Evolutionary conservation across 805 yeast species (phyloP), one percentile per base, ranked within the genome.

Genomic region (Wickerhamomyces bovis): DNA sequence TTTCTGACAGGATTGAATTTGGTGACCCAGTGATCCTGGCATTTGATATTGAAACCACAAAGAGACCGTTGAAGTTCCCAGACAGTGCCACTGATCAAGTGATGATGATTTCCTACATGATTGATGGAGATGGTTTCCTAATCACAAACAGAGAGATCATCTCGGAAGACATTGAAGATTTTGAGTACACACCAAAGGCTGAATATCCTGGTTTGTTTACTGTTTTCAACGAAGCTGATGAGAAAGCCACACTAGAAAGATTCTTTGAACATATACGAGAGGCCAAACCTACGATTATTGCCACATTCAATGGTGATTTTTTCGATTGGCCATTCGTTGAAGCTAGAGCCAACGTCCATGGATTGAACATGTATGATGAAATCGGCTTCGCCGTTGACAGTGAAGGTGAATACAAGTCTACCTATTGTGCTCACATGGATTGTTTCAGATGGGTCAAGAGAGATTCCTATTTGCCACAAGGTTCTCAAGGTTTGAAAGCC

Each of bases 261-360:
- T 94, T 95, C 60, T 95, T 88, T 63, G 96, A 87, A 55, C 99
- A 94, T 62, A 78, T 94, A 21, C 71, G 89, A 52, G 98, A 94
- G 39, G 85, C 76, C 3, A 75, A 78, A 54, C 99, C 99, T 1
- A 92, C 98, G 0, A 96, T 94, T n/a, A 94, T 95, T 46, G 96
- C 97, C 1, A 94, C 99, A 0, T 94, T 88, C 59, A 94, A 94
- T 68, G 99, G 99, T 73, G 99, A 94, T 63, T 92, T 90, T 61
- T 94, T 94, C 68, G 99, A 94, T 72, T 94, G 99, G 98, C 99
- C 99, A 1, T 94, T 89, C 63, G 92, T 94, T 3, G 98, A 90
- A 55, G 83, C 86, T 13, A 74, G 99, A 61, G 83, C 97, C 2
- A 69, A 81, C 20, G 79, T 79, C 49, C 95, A 94, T 63, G 97